Evolutionary conservation across 768 basidiomycete species (phyloP), one percentile per base, ranked within the genome.

Genomic region (Paxillus involutus): DNA sequence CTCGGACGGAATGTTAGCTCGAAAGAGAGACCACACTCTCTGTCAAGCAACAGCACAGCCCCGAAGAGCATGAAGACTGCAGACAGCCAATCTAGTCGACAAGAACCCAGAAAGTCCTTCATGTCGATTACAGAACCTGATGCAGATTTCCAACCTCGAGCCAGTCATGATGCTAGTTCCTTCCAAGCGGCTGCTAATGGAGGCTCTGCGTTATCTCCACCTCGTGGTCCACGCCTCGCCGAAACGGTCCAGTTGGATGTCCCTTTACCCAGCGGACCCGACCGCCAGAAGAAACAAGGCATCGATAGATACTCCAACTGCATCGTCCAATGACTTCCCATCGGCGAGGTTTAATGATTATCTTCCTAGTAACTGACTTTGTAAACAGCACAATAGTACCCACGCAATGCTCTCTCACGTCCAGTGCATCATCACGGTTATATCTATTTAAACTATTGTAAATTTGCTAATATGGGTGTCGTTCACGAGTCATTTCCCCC

Each of bases 61-160:
- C 74, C 77, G 8, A 82, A 81, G 47, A 89, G 88, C 60, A 56
- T 86, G 61, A 76, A 80, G 39, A 85, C 81, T 11, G 76, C 78
- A 13, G 78, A 76, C 52, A 80, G 77, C 48, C 60, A 74, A 16
- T 73, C 75, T 1, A 76, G 76, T 52, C 68, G 72, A 51, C 66
- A 63, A 48, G 81, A 68, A 37, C 59, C 68, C 16, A 69, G 67
- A 35, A 73, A 64, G 44, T 77, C 75, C 6, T 60, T 72, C 51
- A 65, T 73, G 47, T 66, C 71, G 24, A 60, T 63, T n/a, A 57
- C 52, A 17, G 71, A 73, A 37, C 63, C 67, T 8, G 69, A 72
- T 33, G 16, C 57, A 8, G 66, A 63, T 40, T 45, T 51, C 55
- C 61, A n/a, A 49, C 56, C 53, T 48, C 60, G 56, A n/a, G 11